phyloP scores from a whole-genome alignment of 768 basidiomycete genomes.

The Lactarius indigo region DNA sequence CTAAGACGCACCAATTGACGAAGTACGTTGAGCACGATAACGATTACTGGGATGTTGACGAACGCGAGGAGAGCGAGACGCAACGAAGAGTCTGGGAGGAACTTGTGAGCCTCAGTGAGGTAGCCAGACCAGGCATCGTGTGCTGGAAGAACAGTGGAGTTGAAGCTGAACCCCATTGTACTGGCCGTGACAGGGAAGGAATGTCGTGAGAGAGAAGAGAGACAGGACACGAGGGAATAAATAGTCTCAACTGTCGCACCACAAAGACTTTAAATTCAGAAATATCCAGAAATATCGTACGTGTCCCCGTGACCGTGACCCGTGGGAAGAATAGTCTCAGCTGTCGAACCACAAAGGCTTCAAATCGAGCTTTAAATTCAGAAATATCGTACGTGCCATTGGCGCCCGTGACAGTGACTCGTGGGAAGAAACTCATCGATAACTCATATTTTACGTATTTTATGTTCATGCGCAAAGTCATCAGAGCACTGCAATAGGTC shows the following conservation, averaged over 20 bases:
- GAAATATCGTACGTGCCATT: too few species aligned
- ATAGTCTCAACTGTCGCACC: conserved; percentile 1
- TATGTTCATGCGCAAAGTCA: too few species aligned
- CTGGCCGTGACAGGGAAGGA: conserved; percentile 4
- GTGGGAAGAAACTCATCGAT: too few species aligned
- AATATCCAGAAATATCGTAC: too few species aligned
- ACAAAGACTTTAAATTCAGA: neutral
- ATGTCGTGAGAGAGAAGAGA: neutral
- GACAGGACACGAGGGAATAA: neutral
- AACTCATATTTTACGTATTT: too few species aligned
- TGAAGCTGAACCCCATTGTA: conserved; percentile 28
- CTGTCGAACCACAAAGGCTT: too few species aligned
- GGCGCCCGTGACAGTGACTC: too few species aligned
- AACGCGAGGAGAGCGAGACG: conserved; percentile 40
- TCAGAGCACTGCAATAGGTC: too few species aligned
- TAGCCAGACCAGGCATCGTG: conserved; percentile 31
- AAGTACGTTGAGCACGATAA: conserved; percentile 68
- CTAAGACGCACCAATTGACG: conserved; percentile 64
- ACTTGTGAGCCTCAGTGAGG: conserved; percentile 28
- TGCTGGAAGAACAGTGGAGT: conserved; percentile 24
- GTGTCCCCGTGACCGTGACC: too few species aligned
- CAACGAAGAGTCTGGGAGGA: conserved; percentile 28
- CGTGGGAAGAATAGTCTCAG: too few species aligned
- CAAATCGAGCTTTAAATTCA: too few species aligned
- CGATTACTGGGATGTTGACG: conserved; percentile 65